These are phyloP conservation scores for Rehmannia glutinosa DNA, from an alignment of 257 asterid species.

Conservation along the genomic window DNA sequence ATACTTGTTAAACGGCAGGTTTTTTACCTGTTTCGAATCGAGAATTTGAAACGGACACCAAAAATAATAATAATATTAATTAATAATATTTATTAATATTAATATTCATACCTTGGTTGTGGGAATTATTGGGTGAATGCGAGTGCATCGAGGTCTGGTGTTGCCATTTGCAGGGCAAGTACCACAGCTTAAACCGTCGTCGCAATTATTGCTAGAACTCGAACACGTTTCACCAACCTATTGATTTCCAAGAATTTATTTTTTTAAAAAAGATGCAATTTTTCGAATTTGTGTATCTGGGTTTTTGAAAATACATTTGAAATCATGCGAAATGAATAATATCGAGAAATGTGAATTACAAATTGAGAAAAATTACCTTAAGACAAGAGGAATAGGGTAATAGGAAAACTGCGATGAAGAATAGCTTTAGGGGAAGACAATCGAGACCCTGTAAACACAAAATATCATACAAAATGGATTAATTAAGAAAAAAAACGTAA, in stretches of 20 bases:
- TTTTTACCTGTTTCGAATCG: slow-evolving; percentile 33
- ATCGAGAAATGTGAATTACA: neutral
- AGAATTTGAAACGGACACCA: neutral
- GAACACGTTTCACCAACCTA: slow-evolving; percentile 81
- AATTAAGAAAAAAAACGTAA: neutral
- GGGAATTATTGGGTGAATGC: slow-evolving; percentile 61
- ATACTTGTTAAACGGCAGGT: slow-evolving; percentile 64
- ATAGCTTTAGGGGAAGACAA: slow-evolving; percentile 22
- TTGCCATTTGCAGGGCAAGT: slow-evolving; percentile 67
- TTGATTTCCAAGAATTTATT: neutral
- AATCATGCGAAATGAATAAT: neutral
- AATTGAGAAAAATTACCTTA: slow-evolving; percentile 27
- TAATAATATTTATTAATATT: neutral
- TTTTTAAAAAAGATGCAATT: neutral
- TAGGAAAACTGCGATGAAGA: slow-evolving; percentile 36
- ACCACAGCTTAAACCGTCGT: slow-evolving; percentile 56
- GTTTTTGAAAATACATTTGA: neutral
- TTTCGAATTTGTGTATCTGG: neutral
- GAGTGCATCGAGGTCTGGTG: slow-evolving; percentile 74
- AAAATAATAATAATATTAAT: neutral
- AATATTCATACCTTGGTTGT: slow-evolving; percentile 38
- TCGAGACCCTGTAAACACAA: slow-evolving; percentile 32
- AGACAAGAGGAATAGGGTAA: slow-evolving; percentile 38
- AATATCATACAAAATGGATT: neutral
- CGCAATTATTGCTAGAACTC: slow-evolving; percentile 40